These are phyloP conservation scores for Pythium aristosporum DNA, from an alignment of 352 stramenopile species.

Conservation along the genomic window DNA sequence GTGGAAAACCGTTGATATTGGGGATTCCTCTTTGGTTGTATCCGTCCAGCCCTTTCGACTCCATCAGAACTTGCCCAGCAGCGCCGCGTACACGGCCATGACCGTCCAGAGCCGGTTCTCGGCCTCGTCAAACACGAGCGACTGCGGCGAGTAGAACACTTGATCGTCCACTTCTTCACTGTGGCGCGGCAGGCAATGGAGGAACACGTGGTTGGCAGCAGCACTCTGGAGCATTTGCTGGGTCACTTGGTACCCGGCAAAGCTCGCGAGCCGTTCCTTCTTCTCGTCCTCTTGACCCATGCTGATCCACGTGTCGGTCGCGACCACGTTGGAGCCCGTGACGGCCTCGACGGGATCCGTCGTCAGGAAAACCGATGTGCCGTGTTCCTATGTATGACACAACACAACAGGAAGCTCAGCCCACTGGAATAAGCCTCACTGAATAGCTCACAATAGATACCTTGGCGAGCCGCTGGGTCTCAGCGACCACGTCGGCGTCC, in stretches of 20 bases:
- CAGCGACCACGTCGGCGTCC: slow-evolving; percentile 87
- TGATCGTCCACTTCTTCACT: slow-evolving; percentile 97
- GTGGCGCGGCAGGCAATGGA: slow-evolving; percentile 97
- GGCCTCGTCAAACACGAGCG: slow-evolving; percentile 96
- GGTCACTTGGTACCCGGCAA: slow-evolving; percentile 95
- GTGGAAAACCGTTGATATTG: too few relatives aligned
- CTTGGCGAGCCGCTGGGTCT: slow-evolving; percentile 86
- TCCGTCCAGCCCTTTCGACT: not conserved
- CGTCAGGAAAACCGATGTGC: slow-evolving; percentile 80
- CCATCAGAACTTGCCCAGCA: slow-evolving; percentile 56
- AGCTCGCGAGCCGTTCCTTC: slow-evolving; percentile 91
- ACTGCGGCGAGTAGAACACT: slow-evolving; percentile 95
- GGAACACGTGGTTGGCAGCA: slow-evolving; percentile 92
- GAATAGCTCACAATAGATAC: slow-evolving; percentile 10
- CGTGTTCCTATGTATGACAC: slow-evolving; percentile 28
- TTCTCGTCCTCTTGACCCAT: slow-evolving; percentile 96
- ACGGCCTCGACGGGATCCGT: slow-evolving; percentile 93
- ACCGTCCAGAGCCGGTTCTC: slow-evolving; percentile 99
- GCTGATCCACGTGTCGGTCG: slow-evolving; percentile 97
- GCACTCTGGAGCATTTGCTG: slow-evolving; percentile 91
- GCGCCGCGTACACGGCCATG: slow-evolving; percentile 92
- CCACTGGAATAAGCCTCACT: not conserved
- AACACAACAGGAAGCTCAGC: not conserved
- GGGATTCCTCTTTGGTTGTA: too few relatives aligned
- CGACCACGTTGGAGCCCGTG: slow-evolving; percentile 92